Evolutionary conservation across 208 protist genomes (phyloP).

Genomic region (Wallacemonas sp.): DNA sequence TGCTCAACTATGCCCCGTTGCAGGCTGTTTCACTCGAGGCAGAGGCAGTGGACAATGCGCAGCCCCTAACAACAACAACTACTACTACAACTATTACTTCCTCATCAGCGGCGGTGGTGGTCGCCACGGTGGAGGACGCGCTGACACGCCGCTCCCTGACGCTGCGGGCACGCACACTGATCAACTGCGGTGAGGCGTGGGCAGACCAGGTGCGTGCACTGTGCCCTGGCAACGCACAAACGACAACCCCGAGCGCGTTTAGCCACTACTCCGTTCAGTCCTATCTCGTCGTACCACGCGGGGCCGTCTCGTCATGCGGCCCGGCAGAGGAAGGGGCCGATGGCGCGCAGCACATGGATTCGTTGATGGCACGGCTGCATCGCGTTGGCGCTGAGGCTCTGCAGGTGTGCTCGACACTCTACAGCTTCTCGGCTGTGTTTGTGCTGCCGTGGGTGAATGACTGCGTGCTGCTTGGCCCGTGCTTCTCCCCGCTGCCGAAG

Average conservation of each 20-base stretch:
- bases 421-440: constrained; percentile 68
- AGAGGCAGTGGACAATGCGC: background rate
- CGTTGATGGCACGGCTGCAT: background rate
- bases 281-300: constrained; percentile 58
- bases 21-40: constrained; percentile 21
- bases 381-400: constrained; percentile 21
- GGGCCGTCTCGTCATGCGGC: constrained; percentile 20
- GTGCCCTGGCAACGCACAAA: constrained; percentile 35
- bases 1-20: constrained; percentile 63
- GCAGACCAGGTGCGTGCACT: constrained; percentile 55
- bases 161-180: constrained; percentile 37
- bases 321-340: background rate
- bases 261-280: constrained; percentile 44
- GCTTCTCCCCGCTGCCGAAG: constrained; percentile 25
- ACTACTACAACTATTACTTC: too few species aligned
- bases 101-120: too few species aligned
- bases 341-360: background rate
- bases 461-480: constrained; percentile 76
- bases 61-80: too few species aligned
- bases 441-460: constrained; percentile 76
- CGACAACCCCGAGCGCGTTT: constrained; percentile 33
- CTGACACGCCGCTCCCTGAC: background rate
- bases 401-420: constrained; percentile 51
- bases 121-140: constrained; percentile 19
- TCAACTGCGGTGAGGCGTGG: constrained; percentile 74